Evolutionary conservation across 2,329 filamentous ascomycete species (phyloP).

Genomic region (Fonsecaea pedrosoi): DNA sequence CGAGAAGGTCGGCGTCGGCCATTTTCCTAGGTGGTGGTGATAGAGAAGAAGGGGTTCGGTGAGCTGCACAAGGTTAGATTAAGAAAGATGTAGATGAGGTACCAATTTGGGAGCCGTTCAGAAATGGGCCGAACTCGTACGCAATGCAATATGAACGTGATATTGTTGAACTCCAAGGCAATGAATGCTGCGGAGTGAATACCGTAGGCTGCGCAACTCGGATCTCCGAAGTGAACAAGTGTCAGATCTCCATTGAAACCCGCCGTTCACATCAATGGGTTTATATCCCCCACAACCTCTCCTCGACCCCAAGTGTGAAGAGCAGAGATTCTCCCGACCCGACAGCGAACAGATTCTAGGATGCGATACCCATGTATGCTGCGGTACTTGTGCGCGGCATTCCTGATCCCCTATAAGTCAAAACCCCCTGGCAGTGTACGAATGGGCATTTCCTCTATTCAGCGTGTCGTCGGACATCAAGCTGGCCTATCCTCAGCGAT

Average conservation of each 20-base stretch:
- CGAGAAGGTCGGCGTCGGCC: conserved; percentile 40
- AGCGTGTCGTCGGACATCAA: neutral
- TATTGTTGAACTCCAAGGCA: conserved; percentile 1
- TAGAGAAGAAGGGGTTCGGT: neutral
- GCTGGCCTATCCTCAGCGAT: neutral
- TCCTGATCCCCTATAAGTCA: neutral
- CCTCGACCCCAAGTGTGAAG: neutral
- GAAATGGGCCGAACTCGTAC: neutral
- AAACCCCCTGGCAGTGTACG: neutral
- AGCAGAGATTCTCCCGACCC: neutral
- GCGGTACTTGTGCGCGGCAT: conserved; percentile 4
- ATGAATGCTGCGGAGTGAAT: neutral
- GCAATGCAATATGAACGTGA: neutral
- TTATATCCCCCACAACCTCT: neutral
- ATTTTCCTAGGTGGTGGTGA: neutral
- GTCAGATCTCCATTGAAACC: neutral
- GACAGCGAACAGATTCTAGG: neutral
- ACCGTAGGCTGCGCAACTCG: neutral
- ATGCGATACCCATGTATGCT: neutral
- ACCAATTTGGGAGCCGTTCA: no score
- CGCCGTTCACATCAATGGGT: neutral
- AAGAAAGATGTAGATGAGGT: neutral
- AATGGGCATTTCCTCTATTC: neutral
- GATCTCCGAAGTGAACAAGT: neutral
- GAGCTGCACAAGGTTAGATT: neutral